phyloP scores from a whole-genome alignment of 208 protist genomes.

The Vickermania ingenoplastis region DNA sequence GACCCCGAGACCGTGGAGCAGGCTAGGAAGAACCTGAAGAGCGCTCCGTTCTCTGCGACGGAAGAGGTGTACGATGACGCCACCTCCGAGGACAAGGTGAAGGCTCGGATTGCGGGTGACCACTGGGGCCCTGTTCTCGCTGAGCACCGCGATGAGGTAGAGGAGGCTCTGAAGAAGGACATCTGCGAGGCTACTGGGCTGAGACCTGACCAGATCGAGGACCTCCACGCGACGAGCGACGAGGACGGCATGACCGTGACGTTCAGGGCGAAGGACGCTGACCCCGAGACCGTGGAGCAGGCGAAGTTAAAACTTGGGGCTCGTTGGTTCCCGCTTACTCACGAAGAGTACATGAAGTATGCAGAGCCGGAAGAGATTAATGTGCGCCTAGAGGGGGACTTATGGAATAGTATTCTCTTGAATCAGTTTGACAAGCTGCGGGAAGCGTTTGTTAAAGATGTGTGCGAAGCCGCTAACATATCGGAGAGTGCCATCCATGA shows the following conservation, averaged over 20 bases:
- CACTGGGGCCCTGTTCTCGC: constrained; percentile 4
- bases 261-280: background rate
- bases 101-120: background rate
- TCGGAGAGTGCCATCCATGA: background rate
- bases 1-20: no score
- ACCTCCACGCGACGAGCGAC: background rate
- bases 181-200: constrained; percentile 8
- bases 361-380: background rate
- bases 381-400: background rate
- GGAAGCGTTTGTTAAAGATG: constrained; percentile 1
- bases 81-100: no score
- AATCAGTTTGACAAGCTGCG: background rate
- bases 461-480: constrained; percentile 8
- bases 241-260: background rate
- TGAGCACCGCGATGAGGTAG: background rate
- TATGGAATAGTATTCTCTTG: background rate
- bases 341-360: background rate
- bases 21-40: no score
- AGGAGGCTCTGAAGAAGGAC: constrained; percentile 7
- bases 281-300: background rate
- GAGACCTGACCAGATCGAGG: constrained; percentile 1
- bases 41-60: no score
- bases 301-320: background rate
- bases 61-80: no score
- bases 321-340: background rate